phyloP scores from a whole-genome alignment of 306 rosid genomes.

The Inga oerstediana region DNA sequence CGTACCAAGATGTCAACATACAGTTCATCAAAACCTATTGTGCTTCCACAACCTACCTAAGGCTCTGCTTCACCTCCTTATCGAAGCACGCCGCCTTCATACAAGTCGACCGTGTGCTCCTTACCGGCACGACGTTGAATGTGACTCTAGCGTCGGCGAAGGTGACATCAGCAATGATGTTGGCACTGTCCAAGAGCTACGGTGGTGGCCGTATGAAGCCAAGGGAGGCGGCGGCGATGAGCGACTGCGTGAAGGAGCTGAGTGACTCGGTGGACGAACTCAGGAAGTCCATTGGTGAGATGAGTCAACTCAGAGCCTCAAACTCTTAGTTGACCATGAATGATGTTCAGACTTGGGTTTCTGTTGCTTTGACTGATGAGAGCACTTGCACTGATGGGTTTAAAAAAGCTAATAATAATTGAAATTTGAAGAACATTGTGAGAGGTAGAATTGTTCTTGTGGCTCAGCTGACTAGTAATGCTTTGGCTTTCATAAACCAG shows the following conservation, averaged over 20 bases:
- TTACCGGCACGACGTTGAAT: slow-evolving; percentile 59
- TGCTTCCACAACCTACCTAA: slow-evolving; percentile 61
- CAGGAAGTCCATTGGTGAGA: slow-evolving; percentile 50
- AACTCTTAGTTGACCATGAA: slow-evolving; percentile 46
- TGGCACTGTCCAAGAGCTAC: slow-evolving; percentile 34
- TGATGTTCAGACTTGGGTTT: slow-evolving; percentile 79
- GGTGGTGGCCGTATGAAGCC: slow-evolving; percentile 34
- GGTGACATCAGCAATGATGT: slow-evolving; percentile 44
- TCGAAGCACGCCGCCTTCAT: slow-evolving; percentile 55
- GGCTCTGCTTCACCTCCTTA: slow-evolving; percentile 68
- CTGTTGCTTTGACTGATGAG: slow-evolving; percentile 77
- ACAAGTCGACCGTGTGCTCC: slow-evolving; percentile 51
- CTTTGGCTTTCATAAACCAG: slow-evolving; percentile 76
- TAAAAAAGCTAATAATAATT: slow-evolving; percentile 36
- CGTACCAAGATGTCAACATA: slow-evolving; percentile 35
- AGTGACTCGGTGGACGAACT: slow-evolving; percentile 62
- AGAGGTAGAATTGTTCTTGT: slow-evolving; percentile 42
- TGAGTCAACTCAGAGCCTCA: slow-evolving; percentile 36
- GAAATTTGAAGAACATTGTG: slow-evolving; percentile 42
- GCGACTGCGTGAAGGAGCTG: slow-evolving; percentile 72
- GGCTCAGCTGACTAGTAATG: slow-evolving; percentile 71
- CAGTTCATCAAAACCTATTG: slow-evolving; percentile 75
- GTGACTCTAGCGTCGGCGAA: slow-evolving; percentile 61
- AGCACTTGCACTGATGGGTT: slow-evolving; percentile 74
- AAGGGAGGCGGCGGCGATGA: slow-evolving; percentile 57